Evolutionary conservation across 768 basidiomycete genomes (phyloP).

Genomic region (Coprinopsis cinerea): DNA sequence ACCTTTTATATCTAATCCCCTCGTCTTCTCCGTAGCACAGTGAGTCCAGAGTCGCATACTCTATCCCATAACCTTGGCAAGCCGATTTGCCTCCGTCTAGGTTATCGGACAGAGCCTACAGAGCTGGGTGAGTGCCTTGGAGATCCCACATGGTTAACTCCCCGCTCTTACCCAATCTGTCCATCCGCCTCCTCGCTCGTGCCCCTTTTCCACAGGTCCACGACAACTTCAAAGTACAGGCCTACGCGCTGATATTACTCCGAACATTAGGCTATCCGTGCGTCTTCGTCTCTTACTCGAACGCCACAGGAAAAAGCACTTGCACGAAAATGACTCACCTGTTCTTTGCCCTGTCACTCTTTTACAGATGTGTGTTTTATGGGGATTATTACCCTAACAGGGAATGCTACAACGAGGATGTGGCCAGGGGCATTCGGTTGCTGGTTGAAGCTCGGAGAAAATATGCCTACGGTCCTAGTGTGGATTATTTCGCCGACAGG

Average conservation of each 20-base stretch:
- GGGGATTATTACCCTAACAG: conserved; percentile 73
- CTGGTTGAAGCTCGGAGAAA: conserved; percentile 58
- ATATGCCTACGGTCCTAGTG: conserved; percentile 59
- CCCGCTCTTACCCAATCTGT: no score
- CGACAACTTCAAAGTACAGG: conserved; percentile 69
- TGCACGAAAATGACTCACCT: not conserved
- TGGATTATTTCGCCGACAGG: conserved; percentile 50
- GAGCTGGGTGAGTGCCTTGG: conserved; percentile 57
- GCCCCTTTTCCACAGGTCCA: conserved; percentile 47
- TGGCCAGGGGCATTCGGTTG: conserved; percentile 43
- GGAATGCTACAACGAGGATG: conserved; percentile 55
- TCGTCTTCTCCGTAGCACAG: conserved; percentile 44
- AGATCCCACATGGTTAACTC: no score
- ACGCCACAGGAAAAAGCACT: conserved; percentile 3
- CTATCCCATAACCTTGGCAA: not conserved
- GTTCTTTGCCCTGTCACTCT: no score
- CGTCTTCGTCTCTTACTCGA: conserved; percentile 21
- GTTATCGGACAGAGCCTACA: conserved; percentile 67
- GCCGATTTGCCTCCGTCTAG: conserved; percentile 20
- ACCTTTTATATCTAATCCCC: conserved; percentile 8
- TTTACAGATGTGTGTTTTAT: conserved; percentile 75
- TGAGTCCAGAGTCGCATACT: conserved; percentile 23
- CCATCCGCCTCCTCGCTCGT: no score
- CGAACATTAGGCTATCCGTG: conserved; percentile 70
- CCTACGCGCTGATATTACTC: conserved; percentile 75